Evolutionary conservation across 768 basidiomycete species (phyloP).

Genomic region (Kondoa malvinella): DNA sequence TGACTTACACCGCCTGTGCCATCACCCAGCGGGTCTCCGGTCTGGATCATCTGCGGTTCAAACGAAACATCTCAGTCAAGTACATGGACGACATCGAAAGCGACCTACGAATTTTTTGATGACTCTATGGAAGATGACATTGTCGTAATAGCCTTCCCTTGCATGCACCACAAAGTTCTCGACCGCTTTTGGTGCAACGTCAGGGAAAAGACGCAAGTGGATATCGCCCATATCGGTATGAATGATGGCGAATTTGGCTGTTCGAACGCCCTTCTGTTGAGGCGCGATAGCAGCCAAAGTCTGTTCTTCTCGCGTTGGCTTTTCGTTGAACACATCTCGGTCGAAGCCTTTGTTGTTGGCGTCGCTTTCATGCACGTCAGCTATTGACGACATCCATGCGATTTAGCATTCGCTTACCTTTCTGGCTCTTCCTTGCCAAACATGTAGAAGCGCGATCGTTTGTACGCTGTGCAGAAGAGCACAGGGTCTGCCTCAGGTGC

Average conservation of each 20-base stretch:
- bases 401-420: too few relatives aligned
- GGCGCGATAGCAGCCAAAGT: slow-evolving; percentile 47
- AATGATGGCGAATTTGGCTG: slow-evolving; percentile 68
- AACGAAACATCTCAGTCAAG: not conserved
- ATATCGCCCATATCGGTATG: slow-evolving; percentile 95
- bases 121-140: slow-evolving; percentile 86
- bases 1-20: slow-evolving; percentile 54
- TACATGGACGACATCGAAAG: slow-evolving; percentile 38
- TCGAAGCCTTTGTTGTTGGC: slow-evolving; percentile 49
- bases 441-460: slow-evolving; percentile 80
- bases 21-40: slow-evolving; percentile 81
- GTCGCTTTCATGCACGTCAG: slow-evolving; percentile 40
- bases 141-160: slow-evolving; percentile 76
- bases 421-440: slow-evolving; percentile 83
- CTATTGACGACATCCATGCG: too few relatives aligned
- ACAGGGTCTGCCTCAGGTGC: slow-evolving; percentile 74
- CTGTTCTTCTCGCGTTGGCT: slow-evolving; percentile 90
- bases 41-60: not conserved
- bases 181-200: slow-evolving; percentile 81
- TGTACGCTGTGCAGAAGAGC: slow-evolving; percentile 81
- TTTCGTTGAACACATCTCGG: slow-evolving; percentile 94
- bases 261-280: slow-evolving; percentile 36
- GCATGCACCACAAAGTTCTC: slow-evolving; percentile 95
- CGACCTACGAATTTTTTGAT: slow-evolving; percentile 63
- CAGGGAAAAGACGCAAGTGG: slow-evolving; percentile 69